Base-by-base conservation (phyloP, 73 alveolate species). In the Paramecium primaurelia region DNA sequence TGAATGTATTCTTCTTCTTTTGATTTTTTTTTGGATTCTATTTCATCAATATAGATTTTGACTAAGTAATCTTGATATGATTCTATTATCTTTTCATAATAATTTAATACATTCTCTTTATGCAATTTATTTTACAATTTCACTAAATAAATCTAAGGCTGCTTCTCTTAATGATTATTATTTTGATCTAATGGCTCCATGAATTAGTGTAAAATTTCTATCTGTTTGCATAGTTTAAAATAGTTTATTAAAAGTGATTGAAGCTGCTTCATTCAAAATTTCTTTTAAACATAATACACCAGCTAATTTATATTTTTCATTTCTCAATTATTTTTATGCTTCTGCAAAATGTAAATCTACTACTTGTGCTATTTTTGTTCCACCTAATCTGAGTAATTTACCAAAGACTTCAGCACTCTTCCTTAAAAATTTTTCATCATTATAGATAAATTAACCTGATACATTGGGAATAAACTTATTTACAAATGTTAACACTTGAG, bases 381-480 rank as follows among this genome's bases (percentile, higher is more conserved):
- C 91, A 18, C 92, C 94, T 16, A 71, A 89, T 71, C 94, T 77
- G 3, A 71, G 68, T 14, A 89, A 38, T 30, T 60, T 89, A 2
- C 92, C 94, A 71, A 71, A 89, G 8, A 89, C 91, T 71, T 89
- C 94, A 1, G 94, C 94, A 64, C 64, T 20, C 75, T 88, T 88
- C 16, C 71, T 69, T 42, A 88, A 37, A 71, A 88, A 40, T 71
- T 73, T 89, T 45, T 89, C 92, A 69, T 89, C 94, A 22, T 47
- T 26, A 10, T 25, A 32, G 7, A 9, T 28, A 49, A 80, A 80
- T 45, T 80, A 42, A 10, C 49, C 44, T 14, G 58, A 80, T 18
- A 45, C 91, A 80, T 80, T 80, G 20, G 91, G 32, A n/a, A 80
- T 32, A 44, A 80, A 80, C 30, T 80, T 45, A 80, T 80, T 80